Conservation (phyloP, 2,329 filamentous ascomycete genomes). For the Knufia fluminis region DNA sequence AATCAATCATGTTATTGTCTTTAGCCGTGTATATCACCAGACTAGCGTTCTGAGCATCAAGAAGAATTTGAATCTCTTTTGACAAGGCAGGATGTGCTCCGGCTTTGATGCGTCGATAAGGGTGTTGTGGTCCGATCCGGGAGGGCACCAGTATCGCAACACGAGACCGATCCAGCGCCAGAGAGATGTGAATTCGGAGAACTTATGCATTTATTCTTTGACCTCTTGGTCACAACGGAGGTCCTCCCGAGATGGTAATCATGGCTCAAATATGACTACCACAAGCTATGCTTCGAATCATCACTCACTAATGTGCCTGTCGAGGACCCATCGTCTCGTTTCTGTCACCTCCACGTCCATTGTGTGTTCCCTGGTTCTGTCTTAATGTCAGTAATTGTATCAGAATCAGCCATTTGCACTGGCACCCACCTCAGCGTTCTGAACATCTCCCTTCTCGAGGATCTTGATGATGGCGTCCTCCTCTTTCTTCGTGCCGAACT, state of each 20-base stretch:
- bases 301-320: constrained; percentile 14
- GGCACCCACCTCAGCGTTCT: constrained; percentile 48
- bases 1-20: too few species aligned
- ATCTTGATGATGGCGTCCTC: constrained; percentile 78
- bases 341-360: constrained; percentile 18
- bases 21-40: constrained; percentile 2
- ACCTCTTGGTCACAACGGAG: too few species aligned
- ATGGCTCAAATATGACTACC: not conserved
- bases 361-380: constrained; percentile 9
- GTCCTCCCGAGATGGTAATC: too few species aligned
- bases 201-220: too few species aligned
- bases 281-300: not conserved
- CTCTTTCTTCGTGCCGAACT: constrained; percentile 73
- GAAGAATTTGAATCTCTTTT: not conserved
- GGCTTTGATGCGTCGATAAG: too few species aligned
- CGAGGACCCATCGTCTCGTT: too few species aligned
- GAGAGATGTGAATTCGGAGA: too few species aligned
- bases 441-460: constrained; percentile 62
- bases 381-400: not conserved
- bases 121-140: too few species aligned
- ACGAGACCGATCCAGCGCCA: too few species aligned
- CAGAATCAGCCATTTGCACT: too few species aligned
- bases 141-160: too few species aligned
- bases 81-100: too few species aligned
- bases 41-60: not conserved